These are phyloP conservation scores for Sorghum bicolor DNA, from an alignment of 176 grass and related monocot genomes.

Conservation along the genomic window DNA sequence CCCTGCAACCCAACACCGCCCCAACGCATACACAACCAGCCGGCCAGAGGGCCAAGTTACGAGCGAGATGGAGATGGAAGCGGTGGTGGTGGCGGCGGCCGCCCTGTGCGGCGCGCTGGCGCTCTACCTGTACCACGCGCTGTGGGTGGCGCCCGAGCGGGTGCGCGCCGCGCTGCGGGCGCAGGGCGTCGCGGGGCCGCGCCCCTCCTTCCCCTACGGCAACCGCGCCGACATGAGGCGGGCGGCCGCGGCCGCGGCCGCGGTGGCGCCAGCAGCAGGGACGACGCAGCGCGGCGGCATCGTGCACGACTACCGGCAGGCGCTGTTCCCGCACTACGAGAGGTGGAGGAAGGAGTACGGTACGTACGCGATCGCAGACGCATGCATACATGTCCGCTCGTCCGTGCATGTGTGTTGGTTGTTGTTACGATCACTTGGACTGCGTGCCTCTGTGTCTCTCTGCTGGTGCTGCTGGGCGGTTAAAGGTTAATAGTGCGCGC, in stretches of 20 bases:
- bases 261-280: too few relatives aligned
- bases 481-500: too few relatives aligned
- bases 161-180: conserved; percentile 41
- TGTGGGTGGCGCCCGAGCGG: conserved; percentile 57
- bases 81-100: not conserved
- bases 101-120: conserved; percentile 36
- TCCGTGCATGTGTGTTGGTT: too few relatives aligned
- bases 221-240: conserved; percentile 64
- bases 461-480: too few relatives aligned
- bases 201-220: conserved; percentile 59
- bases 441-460: too few relatives aligned
- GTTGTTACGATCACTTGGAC: too few relatives aligned
- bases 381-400: not conserved
- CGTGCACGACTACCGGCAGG: conserved; percentile 72
- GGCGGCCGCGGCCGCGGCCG: not conserved
- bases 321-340: conserved; percentile 76
- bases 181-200: conserved; percentile 68
- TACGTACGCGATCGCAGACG: conserved; percentile 13
- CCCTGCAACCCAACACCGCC: too few relatives aligned
- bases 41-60: too few relatives aligned
- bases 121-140: conserved; percentile 56
- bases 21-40: too few relatives aligned
- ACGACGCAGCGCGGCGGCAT: not conserved
- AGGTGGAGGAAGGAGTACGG: conserved; percentile 71
- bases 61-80: not conserved